Conservation (phyloP, 2,329 filamentous ascomycete species). For the Graphium sp. region DNA sequence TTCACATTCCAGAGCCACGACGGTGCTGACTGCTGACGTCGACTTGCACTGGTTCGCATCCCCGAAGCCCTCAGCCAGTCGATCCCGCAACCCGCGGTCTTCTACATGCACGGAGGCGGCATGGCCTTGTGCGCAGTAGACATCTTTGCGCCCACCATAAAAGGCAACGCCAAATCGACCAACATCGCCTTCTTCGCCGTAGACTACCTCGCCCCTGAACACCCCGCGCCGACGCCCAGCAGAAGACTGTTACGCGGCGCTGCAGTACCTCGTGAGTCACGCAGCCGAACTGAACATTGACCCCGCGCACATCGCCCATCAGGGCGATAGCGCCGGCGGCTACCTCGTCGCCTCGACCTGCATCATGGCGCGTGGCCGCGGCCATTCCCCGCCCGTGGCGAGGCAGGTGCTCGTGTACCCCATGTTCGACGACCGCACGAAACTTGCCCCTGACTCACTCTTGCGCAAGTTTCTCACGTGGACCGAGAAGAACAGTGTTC, state of each 20-base stretch:
- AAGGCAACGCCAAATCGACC: slow-evolving; percentile 10
- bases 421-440: slow-evolving; percentile 15
- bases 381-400: slow-evolving; percentile 9
- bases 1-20: slow-evolving; percentile 8
- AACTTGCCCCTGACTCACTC: slow-evolving; percentile 3
- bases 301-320: slow-evolving; percentile 7
- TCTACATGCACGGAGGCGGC: slow-evolving; percentile 24
- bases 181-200: slow-evolving; percentile 18
- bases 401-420: slow-evolving; percentile 15
- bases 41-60: slow-evolving; percentile 7
- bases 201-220: slow-evolving; percentile 25
- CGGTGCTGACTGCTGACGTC: slow-evolving; percentile 4
- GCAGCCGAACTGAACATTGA: slow-evolving; percentile 9
- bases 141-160: slow-evolving; percentile 10
- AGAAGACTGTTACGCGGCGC: slow-evolving; percentile 16
- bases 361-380: slow-evolving; percentile 19
- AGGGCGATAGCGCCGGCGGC: slow-evolving; percentile 10
- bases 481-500: slow-evolving; percentile 7
- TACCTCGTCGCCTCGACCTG: slow-evolving; percentile 10
- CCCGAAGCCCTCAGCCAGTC: not conserved
- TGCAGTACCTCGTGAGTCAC: slow-evolving; percentile 10
- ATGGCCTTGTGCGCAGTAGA: slow-evolving; percentile 15
- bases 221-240: slow-evolving; percentile 16
- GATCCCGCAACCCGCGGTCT: slow-evolving; percentile 11
- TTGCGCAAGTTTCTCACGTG: slow-evolving; percentile 5